Evolutionary conservation across 106 monocot species (phyloP), one percentile per base, ranked within the genome.

Genomic region (Dendrobium catenatum): DNA sequence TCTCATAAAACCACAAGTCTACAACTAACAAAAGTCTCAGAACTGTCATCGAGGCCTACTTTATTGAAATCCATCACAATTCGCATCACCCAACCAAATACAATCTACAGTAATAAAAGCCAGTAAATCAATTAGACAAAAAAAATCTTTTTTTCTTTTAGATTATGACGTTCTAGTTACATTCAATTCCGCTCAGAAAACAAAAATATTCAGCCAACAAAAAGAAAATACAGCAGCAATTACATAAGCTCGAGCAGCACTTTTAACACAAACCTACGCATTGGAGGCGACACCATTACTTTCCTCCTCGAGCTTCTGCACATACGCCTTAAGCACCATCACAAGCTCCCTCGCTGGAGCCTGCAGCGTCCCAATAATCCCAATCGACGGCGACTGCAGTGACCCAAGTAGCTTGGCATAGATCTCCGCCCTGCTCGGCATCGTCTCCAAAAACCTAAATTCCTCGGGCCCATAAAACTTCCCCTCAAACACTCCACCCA

Each of bases 401-500:
- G 92, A 77, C 6, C 96, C 92, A 3, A 96, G 83, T 22, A 96
- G 77, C 86, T 94, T 92, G 18, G 87, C 83, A 11, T 94, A 92
- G 6, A 94, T 76, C 88, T 96, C 92, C 22, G 80, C 92, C n/a
- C 96, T 72, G 66, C 85, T 87, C 33, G 96, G 96, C 96, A 96
- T 92, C 46, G 96, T 92, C 90, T 96, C 96, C 46, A 96, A 88
- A 42, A 84, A 55, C 85, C 87, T 90, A 85, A 96, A 94, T 48
- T 96, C 96, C 16, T 81, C 90, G 9, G 96, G 94, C 33, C 76
- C 90, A 72, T 96, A 96, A 77, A 94, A 94, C 81, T 83, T 89
- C 54, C 96, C 96, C 82, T 96, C 96, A 78, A 94, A 96, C 5
- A 96, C 96, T 0, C 92, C 96, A 7, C 96, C 96, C 3, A 87